Percentiles rank a stretch among this genome's conserved stretches.
These are phyloP conservation scores for Saccharum officinarum DNA, from an alignment of 176 grass and related monocot genomes.

Conservation along the genomic window DNA sequence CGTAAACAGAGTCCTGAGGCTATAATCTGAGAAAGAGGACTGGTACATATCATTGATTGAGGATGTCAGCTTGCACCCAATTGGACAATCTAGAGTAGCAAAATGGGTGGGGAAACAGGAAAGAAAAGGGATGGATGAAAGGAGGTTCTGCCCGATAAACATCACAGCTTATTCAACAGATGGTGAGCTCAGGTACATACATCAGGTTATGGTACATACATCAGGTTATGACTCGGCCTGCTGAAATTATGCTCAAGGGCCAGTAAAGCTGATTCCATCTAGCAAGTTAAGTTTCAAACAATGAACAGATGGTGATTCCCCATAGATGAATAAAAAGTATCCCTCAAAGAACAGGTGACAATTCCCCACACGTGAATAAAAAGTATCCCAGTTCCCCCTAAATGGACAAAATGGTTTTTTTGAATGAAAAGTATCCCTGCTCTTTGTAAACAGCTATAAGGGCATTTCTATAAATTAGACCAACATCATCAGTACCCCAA, in stretches of 20 bases:
- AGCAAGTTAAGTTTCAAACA: neutral
- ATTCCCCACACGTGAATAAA: neutral
- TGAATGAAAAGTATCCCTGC: neutral
- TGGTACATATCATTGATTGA: neutral
- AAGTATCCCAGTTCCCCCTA: neutral
- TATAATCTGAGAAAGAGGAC: neutral
- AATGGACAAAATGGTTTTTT: neutral
- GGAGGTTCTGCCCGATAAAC: neutral
- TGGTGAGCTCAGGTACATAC: neutral
- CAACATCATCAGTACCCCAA: neutral
- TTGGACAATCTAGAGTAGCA: neutral
- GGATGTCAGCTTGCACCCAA: neutral
- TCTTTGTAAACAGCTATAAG: neutral
- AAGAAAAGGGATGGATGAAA: neutral
- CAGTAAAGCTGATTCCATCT: neutral
- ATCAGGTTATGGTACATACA: neutral
- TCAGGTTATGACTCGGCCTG: neutral
- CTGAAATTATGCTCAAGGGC: neutral
- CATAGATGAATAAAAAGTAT: neutral
- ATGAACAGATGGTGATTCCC: neutral
- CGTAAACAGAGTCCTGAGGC: neutral
- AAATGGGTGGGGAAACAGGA: neutral
- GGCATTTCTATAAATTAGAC: neutral
- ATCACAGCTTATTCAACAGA: neutral
- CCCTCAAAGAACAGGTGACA: neutral